Conservation (phyloP, 495 filamentous ascomycete species). For the Jackrogersella minutella region DNA sequence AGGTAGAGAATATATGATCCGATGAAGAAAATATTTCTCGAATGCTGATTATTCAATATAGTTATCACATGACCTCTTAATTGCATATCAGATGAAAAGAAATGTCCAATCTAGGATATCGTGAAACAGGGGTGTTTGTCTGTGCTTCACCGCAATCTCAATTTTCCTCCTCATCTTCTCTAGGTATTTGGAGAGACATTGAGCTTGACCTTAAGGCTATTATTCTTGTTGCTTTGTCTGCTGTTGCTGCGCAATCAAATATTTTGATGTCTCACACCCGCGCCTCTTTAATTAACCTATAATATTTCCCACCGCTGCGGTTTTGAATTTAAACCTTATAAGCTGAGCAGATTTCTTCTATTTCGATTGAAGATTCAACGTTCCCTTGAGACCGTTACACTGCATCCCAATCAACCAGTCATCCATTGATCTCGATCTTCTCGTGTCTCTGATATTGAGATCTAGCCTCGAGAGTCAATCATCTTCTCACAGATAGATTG, state of each 20-base stretch:
- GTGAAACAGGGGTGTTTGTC: constrained; percentile 12
- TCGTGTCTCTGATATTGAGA: background rate
- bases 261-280: constrained; percentile 5
- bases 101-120: background rate
- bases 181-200: constrained; percentile 1
- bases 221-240: too few species aligned
- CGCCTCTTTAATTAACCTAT: constrained; percentile 15
- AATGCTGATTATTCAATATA: background rate
- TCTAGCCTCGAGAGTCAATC: constrained; percentile 8
- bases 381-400: background rate
- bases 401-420: background rate
- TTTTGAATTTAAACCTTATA: constrained; percentile 20
- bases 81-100: constrained; percentile 7
- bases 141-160: constrained; percentile 19
- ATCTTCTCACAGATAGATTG: constrained; percentile 9
- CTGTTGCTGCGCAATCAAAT: background rate
- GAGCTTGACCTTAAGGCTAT: constrained; percentile 10
- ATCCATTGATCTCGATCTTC: background rate
- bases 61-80: background rate
- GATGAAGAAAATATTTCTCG: background rate
- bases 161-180: constrained; percentile 3
- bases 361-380: background rate
- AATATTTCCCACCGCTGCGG: constrained; percentile 13
- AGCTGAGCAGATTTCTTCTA: constrained; percentile 13
- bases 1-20: background rate